A percentile compares a stretch with the other conserved stretches of the same genome.
Conservation (phyloP, 148 eudicot genomes). For the Dysphania ambrosioides region DNA sequence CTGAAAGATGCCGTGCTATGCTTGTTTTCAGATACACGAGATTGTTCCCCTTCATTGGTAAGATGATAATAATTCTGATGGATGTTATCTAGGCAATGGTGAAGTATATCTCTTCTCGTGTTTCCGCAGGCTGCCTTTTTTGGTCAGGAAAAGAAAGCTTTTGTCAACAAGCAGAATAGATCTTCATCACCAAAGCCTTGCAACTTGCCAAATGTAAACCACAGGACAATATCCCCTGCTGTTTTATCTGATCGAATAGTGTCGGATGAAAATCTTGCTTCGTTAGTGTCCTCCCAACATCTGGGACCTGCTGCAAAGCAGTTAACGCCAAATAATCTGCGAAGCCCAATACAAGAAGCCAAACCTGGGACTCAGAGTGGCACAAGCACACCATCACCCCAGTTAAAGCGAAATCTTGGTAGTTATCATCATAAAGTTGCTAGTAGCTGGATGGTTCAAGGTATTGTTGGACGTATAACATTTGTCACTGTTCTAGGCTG, state of each 20-base stretch:
- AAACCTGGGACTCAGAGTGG: conserved; percentile 38
- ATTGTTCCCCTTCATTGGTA: conserved; percentile 87
- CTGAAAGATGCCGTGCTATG: conserved; percentile 56
- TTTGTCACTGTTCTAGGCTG: conserved; percentile 65
- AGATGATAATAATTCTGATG: conserved; percentile 21
- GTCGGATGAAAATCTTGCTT: conserved; percentile 49
- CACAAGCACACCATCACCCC: conserved; percentile 49
- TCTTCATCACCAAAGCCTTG: conserved; percentile 41
- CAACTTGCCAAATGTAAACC: conserved; percentile 36
- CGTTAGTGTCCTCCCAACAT: conserved; percentile 51
- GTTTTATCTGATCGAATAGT: conserved; percentile 49
- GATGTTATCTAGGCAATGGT: neutral
- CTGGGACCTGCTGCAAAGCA: conserved; percentile 83
- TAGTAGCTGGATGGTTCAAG: conserved; percentile 42
- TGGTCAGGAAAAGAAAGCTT: conserved; percentile 53
- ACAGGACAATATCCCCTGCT: conserved; percentile 53
- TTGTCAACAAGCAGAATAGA: conserved; percentile 49
- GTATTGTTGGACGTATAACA: conserved; percentile 46
- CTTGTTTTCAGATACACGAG: conserved; percentile 76
- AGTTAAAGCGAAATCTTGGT: conserved; percentile 76
- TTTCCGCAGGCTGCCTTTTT: conserved; percentile 66
- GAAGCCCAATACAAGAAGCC: conserved; percentile 41
- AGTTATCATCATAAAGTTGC: conserved; percentile 39
- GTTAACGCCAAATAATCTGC: conserved; percentile 69
- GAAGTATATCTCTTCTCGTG: conserved; percentile 20